Evolutionary conservation across 2,329 filamentous ascomycete genomes (phyloP).

Genomic region (Monascus ruber): DNA sequence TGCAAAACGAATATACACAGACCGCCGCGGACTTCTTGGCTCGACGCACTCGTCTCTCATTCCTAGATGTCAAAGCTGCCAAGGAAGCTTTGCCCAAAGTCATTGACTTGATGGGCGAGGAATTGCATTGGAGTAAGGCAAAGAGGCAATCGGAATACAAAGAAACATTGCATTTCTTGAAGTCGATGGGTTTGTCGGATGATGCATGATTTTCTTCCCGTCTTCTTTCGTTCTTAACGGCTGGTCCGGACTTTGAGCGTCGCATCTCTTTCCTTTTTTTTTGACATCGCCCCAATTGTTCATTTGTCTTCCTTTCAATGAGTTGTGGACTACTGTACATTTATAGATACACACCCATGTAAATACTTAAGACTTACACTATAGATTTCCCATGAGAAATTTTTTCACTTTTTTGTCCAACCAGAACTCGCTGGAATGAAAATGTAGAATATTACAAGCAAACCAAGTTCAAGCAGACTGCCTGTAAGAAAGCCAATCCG

Average conservation of each 20-base stretch:
- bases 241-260: not conserved
- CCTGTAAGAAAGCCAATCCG: not conserved
- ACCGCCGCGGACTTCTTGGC: constrained; percentile 69
- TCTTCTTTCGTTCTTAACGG: not conserved
- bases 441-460: too few relatives aligned
- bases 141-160: constrained; percentile 63
- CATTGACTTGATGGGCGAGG: constrained; percentile 68
- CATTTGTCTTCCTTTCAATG: too few relatives aligned
- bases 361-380: too few relatives aligned
- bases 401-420: too few relatives aligned
- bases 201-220: not conserved
- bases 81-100: constrained; percentile 64
- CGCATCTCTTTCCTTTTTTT: not conserved
- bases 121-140: constrained; percentile 58
- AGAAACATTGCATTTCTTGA: constrained; percentile 42
- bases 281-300: not conserved
- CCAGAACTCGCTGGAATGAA: too few relatives aligned
- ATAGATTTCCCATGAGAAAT: too few relatives aligned
- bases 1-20: constrained; percentile 68
- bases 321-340: too few relatives aligned
- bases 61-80: constrained; percentile 69
- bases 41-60: constrained; percentile 62
- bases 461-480: not conserved
- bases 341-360: too few relatives aligned
- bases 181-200: not conserved